phyloP scores from a whole-genome alignment of 2,329 filamentous ascomycete genomes.

The Cordyceps fumosorosea region DNA sequence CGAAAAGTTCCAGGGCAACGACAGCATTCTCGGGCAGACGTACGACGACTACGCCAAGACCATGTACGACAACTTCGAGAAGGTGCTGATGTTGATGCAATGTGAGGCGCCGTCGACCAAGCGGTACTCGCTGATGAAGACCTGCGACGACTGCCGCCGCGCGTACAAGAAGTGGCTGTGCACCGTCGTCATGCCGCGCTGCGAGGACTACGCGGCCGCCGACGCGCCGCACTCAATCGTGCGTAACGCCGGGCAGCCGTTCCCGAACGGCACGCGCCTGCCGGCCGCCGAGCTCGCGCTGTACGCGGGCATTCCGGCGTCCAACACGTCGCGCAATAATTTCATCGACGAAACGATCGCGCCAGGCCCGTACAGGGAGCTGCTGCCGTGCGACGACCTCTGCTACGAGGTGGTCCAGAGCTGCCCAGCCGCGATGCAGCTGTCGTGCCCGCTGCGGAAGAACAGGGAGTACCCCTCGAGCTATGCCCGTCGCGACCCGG shows the following conservation, averaged over 20 bases:
- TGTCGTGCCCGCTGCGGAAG: slow-evolving; percentile 59
- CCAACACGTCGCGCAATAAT: slow-evolving; percentile 55
- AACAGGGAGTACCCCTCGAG: slow-evolving; percentile 29
- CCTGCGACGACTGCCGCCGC: slow-evolving; percentile 65
- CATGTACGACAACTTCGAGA: slow-evolving; percentile 72
- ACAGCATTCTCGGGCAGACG: slow-evolving; percentile 54
- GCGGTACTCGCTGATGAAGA: slow-evolving; percentile 73
- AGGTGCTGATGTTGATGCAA: slow-evolving; percentile 74
- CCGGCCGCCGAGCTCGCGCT: slow-evolving; percentile 24
- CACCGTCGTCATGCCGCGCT: slow-evolving; percentile 85
- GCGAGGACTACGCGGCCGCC: slow-evolving; percentile 66
- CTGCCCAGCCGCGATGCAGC: slow-evolving; percentile 71
- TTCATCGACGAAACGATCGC: slow-evolving; percentile 64
- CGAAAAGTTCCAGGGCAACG: slow-evolving; percentile 47
- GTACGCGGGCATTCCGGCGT: slow-evolving; percentile 17
- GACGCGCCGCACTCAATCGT: slow-evolving; percentile 35
- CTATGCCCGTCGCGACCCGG: slow-evolving; percentile 25
- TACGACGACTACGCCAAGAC: slow-evolving; percentile 71
- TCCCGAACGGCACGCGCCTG: slow-evolving; percentile 60
- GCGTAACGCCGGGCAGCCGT: slow-evolving; percentile 65
- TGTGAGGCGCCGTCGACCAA: slow-evolving; percentile 71
- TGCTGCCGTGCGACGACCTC: slow-evolving; percentile 80
- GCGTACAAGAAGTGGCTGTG: slow-evolving; percentile 96
- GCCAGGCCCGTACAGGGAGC: slow-evolving; percentile 89
- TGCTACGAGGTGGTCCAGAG: slow-evolving; percentile 81